Evolutionary conservation across 768 basidiomycete species (phyloP), one percentile per base, ranked within the genome.

Genomic region (Kwoniella shandongensis): DNA sequence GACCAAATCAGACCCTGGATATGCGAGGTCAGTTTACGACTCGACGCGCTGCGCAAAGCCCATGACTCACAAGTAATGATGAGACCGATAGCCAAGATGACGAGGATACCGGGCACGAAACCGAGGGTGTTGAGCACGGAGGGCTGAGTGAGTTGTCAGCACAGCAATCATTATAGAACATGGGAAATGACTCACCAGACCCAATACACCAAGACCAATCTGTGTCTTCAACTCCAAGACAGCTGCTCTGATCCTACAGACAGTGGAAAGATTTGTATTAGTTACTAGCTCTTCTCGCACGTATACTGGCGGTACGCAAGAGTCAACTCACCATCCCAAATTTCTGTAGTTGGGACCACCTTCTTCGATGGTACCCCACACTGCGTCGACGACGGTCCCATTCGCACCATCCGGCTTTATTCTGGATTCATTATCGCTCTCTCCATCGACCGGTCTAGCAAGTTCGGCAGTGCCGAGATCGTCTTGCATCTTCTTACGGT

Each of bases 1-100:
- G 18, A 70, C 61, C 30, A 56, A 60, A 49, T 65, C 66, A 18
- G 63, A 56, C 66, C 66, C 65, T 70, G 39, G n/a, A n/a, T n/a
- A n/a, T n/a, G n/a, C n/a, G n/a, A n/a, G n/a, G n/a, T n/a, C n/a
- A n/a, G n/a, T n/a, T n/a, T n/a, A n/a, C n/a, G n/a, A n/a, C n/a
- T n/a, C n/a, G n/a, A n/a, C n/a, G n/a, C n/a, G n/a, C n/a, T n/a
- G n/a, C n/a, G n/a, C n/a, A n/a, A 20, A 23, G 18, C 8, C 10
- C n/a, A n/a, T n/a, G n/a, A 54, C 62, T 41, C 55, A 62, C 66
- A 69, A 20, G 61, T 66, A 4, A 57, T 66, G 6, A 69, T 66
- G 32, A 51, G 44, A 17, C 50, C 65, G 32, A 69, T 61, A 40
- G 58, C 59, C 13, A 69, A 13, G 47, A 66, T 55, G 36, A 48